These are phyloP conservation scores for Neoascochyta sp. DNA, from an alignment of 2,329 filamentous ascomycete genomes.

Conservation along the genomic window DNA sequence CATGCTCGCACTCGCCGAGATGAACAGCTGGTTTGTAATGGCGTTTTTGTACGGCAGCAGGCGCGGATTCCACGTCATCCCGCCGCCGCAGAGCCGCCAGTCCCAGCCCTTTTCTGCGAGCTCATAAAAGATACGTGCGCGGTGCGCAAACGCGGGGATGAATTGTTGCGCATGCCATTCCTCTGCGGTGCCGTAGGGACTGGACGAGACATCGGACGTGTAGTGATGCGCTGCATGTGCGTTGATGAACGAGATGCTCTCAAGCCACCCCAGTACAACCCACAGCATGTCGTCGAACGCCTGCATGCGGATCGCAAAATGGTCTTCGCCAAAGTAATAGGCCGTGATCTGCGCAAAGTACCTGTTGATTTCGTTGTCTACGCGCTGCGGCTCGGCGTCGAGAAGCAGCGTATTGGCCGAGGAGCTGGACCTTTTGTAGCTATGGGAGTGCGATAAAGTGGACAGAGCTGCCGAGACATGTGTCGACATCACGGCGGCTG, in stretches of 20 bases:
- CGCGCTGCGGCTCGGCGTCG: constrained; percentile 44
- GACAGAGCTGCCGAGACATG: constrained; percentile 70
- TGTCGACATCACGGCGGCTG: constrained; percentile 77
- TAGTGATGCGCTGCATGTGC: constrained; percentile 66
- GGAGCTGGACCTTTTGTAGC: constrained; percentile 40
- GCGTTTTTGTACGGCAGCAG: constrained; percentile 83
- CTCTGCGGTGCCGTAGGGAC: constrained; percentile 5
- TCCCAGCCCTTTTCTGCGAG: constrained; percentile 79
- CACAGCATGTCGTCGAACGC: constrained; percentile 94
- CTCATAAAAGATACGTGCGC: constrained; percentile 81
- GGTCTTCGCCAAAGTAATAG: constrained; percentile 85
- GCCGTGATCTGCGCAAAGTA: constrained; percentile 74
- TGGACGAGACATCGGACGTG: constrained; percentile 15
- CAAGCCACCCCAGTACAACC: constrained; percentile 90
- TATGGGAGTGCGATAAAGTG: constrained; percentile 63
- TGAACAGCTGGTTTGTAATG: constrained; percentile 89
- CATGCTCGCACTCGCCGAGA: constrained; percentile 82
- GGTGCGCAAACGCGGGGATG: constrained; percentile 72
- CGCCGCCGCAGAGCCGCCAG: constrained; percentile 72
- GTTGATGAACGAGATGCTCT: constrained; percentile 71
- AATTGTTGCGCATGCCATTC: constrained; percentile 76
- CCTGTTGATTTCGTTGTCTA: constrained; percentile 75
- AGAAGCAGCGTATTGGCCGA: constrained; percentile 25
- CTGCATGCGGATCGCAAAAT: constrained; percentile 67
- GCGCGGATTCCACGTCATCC: constrained; percentile 86